Percentiles rank a stretch among this genome's conserved stretches.
These are phyloP conservation scores for Passiflora organensis DNA, from an alignment of 345 rosid genomes.

Conservation along the genomic window DNA sequence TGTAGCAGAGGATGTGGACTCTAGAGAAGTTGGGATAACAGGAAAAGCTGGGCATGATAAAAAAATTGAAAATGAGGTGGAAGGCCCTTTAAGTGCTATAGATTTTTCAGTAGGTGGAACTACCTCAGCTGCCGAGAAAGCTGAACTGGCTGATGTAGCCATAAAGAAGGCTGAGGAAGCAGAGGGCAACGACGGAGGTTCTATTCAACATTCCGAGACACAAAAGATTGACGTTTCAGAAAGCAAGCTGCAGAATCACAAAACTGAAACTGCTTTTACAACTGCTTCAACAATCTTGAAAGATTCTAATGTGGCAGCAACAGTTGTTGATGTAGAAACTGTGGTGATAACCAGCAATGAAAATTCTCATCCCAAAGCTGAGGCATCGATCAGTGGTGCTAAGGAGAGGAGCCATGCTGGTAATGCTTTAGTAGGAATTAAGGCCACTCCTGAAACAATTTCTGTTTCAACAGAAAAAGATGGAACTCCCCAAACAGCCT, in stretches of 20 bases:
- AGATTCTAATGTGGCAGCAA: conserved; percentile 11
- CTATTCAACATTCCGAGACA: conserved; percentile 9
- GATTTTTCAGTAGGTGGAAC: conserved; percentile 4
- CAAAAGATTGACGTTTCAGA: conserved; percentile 3
- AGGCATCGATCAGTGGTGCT: conserved; percentile 1
- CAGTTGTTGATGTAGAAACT: conserved; percentile 9
- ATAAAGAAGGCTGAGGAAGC: conserved; percentile 7
- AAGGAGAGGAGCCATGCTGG: neutral
- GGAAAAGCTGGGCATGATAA: conserved; percentile 12
- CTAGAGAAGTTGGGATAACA: conserved; percentile 2
- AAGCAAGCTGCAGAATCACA: conserved; percentile 9
- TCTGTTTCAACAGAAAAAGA: conserved; percentile 16
- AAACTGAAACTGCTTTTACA: neutral
- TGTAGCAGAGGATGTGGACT: neutral
- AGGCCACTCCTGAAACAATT: conserved; percentile 11
- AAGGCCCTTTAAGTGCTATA: conserved; percentile 1
- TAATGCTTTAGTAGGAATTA: conserved; percentile 3
- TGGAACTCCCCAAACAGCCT: conserved; percentile 10
- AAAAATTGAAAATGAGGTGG: conserved; percentile 18
- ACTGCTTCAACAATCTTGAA: conserved; percentile 10
- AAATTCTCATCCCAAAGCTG: conserved; percentile 11
- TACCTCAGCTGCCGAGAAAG: conserved; percentile 5
- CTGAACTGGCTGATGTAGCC: conserved; percentile 7
- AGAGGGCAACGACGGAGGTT: conserved; percentile 13
- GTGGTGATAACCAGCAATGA: conserved; percentile 1